Base-by-base conservation (phyloP, 2,329 filamentous ascomycete species). In the Chalaropsis ovoidea region DNA sequence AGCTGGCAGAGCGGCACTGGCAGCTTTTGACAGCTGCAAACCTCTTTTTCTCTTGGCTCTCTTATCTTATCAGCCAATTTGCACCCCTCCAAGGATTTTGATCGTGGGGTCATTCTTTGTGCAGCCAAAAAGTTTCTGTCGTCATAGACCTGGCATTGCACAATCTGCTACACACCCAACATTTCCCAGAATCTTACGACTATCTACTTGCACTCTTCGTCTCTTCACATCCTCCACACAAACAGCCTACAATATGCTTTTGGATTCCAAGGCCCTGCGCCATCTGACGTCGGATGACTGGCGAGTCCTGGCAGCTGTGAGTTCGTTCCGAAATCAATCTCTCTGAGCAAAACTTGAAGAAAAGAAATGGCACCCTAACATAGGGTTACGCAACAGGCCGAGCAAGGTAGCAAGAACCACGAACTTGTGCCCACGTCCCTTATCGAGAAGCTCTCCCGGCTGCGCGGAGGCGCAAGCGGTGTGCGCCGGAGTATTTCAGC, bases 331-430 rank as follows among this genome's bases (percentile, higher is more conserved):
- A 22, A 58, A 47, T 61, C 68, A 58, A 47, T 61, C 68, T 19
- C 19, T 17, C n/a, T 39, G 17, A n/a, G 13, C 24, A 60, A 60
- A 61, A n/a, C 31, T 64, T 15, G 10, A 4, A 19, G n/a, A 31
- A 65, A 24, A 2, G n/a, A 31, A 65, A 27, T 6, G 27, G 41
- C 42, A 67, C 63, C 66, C 66, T 64, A 67, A 67, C 58, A 47
- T 61, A 66, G 65, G 65, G 65, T 66, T 66, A 66, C 65, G 17
- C 63, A 60, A 64, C 75, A 96, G 91, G 89, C 95, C 72, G 94
- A 99, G 76, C 86, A 87, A 77, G 93, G 92, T 72, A 95, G 89
- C 76, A 92, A 90, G 75, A 97, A 97, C 77, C 94, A 99, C 79
- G 94, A 99, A 77, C 82, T 99, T 66, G 93, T 99, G 1, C 94